Conservation (phyloP, 306 rosid genomes). For the Trifolium subterraneum region DNA sequence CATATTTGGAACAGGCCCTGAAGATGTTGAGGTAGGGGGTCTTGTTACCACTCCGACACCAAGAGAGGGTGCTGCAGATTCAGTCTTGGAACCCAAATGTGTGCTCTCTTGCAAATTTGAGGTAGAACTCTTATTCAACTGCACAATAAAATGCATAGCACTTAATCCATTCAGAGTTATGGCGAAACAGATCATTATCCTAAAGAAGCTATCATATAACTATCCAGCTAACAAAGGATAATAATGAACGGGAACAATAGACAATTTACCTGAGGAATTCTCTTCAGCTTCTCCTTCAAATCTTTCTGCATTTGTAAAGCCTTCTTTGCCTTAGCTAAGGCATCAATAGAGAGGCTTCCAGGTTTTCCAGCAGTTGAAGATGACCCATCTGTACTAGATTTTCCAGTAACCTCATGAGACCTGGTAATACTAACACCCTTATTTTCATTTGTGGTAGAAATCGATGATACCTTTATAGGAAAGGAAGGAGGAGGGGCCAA, state of each 20-base stretch:
- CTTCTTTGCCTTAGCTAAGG: slow-evolving; percentile 86
- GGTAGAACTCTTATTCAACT: slow-evolving; percentile 71
- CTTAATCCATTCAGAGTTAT: slow-evolving; percentile 41
- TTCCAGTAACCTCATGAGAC: slow-evolving; percentile 99
- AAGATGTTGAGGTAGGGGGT: slow-evolving; percentile 48
- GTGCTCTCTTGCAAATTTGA: slow-evolving; percentile 54
- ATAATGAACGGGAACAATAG: slow-evolving; percentile 13
- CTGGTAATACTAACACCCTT: slow-evolving; percentile 98
- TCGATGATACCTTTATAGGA: slow-evolving; percentile 94
- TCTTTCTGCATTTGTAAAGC: slow-evolving; percentile 83
- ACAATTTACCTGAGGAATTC: slow-evolving; percentile 66
- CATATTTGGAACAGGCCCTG: slow-evolving; percentile 45
- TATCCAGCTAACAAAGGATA: slow-evolving; percentile 8
- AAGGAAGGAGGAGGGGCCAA: slow-evolving; percentile 59
- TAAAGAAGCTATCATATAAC: slow-evolving; percentile 6
- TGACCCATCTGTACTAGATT: slow-evolving; percentile 99
- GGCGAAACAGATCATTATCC: background rate
- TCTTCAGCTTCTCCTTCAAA: slow-evolving; percentile 79
- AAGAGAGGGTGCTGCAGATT: slow-evolving; percentile 45
- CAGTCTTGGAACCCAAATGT: slow-evolving; percentile 53
- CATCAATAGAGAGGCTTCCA: slow-evolving; percentile 83
- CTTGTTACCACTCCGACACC: slow-evolving; percentile 45
- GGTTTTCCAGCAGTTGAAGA: slow-evolving; percentile 92
- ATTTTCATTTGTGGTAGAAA: slow-evolving; percentile 99
- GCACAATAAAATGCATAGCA: slow-evolving; percentile 44